Evolutionary conservation across 768 basidiomycete genomes (phyloP), one percentile per base, ranked within the genome.

Genomic region (Kwoniella sp.): DNA sequence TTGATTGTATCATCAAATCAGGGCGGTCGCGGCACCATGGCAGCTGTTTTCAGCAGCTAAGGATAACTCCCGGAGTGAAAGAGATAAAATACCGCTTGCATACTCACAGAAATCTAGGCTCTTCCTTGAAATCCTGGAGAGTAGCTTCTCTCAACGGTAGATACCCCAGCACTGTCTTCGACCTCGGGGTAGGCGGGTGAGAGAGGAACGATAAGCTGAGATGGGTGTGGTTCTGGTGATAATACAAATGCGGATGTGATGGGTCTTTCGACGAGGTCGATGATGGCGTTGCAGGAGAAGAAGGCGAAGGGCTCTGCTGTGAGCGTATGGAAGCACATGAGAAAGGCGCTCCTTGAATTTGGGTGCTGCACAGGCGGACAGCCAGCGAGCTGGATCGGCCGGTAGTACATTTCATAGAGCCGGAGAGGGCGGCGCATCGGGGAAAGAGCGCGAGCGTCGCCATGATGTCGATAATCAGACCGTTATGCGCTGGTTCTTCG

Each of bases 191-290:
- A 0, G 79, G 79, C 12, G 66, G 57, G 25, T 53, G 34, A n/a
- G 76, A 71, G 4, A 81, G 63, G 63, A 79, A 81, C 13, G 73
- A 74, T 4, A 80, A 65, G 0, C 69, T 75, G 20, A 76, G 60
- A 4, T 67, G 64, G 47, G 57, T 50, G 15, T 68, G 61, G 37
- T 58, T 58, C 23, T 73, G 65, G 53, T 80, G 79, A 60, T 78
- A 81, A 63, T 75, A 67, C 22, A 81, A 68, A 61, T 78, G 64
- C 28, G 77, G 75, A 56, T 79, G 78, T 1, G 66, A 68, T 3
- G 76, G 76, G 61, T 79, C 78, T 70, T 75, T 74, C 11, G 67
- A 56, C 7, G 66, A 41, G 23, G 58, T 28, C 20, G 58, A 34
- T 37, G 50, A 7, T 5, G 51, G 38, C 23, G 15, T 58, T 41